These are phyloP conservation scores for Melampsora americana DNA, from an alignment of 1,284 basidiomycete genomes.

Conservation along the genomic window DNA sequence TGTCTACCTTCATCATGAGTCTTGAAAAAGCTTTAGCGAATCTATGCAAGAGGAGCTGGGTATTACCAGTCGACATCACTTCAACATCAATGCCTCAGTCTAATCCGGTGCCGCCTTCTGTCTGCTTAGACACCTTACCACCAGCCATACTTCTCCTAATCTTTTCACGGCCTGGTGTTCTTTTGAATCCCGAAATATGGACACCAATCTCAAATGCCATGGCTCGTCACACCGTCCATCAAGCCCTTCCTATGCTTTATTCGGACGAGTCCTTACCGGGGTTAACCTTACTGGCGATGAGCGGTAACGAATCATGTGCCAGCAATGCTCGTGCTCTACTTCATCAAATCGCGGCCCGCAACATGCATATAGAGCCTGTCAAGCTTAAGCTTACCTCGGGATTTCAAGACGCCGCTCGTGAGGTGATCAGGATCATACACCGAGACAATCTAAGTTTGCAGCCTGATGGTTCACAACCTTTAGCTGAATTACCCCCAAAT, in stretches of 20 bases:
- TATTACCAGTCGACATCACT: background rate
- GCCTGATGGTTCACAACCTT: background rate
- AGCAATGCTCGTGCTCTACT: slow-evolving; percentile 30
- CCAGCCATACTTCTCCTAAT: background rate
- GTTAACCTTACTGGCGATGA: slow-evolving; percentile 33
- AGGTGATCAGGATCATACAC: slow-evolving; percentile 18
- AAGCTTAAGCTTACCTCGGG: slow-evolving; percentile 5
- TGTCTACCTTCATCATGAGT: slow-evolving; percentile 17
- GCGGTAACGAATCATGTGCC: slow-evolving; percentile 19
- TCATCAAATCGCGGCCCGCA: slow-evolving; percentile 9
- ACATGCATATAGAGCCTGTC: background rate
- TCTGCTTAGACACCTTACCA: slow-evolving; percentile 3
- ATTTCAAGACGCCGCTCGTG: slow-evolving; percentile 13
- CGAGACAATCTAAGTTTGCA: slow-evolving; percentile 17
- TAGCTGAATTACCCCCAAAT: slow-evolving; percentile 22
- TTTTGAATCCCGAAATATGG: slow-evolving; percentile 23
- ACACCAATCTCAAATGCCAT: slow-evolving; percentile 18
- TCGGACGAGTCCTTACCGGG: slow-evolving; percentile 26
- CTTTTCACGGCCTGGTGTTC: slow-evolving; percentile 27
- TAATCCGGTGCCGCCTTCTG: background rate
- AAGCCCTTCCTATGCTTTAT: slow-evolving; percentile 2
- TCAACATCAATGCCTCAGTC: background rate
- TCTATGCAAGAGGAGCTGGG: background rate
- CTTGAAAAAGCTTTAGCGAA: slow-evolving; percentile 1
- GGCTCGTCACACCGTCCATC: background rate